phyloP scores from a whole-genome alignment of 139 green algal genomes.

The Pycnococcus provasolii region DNA sequence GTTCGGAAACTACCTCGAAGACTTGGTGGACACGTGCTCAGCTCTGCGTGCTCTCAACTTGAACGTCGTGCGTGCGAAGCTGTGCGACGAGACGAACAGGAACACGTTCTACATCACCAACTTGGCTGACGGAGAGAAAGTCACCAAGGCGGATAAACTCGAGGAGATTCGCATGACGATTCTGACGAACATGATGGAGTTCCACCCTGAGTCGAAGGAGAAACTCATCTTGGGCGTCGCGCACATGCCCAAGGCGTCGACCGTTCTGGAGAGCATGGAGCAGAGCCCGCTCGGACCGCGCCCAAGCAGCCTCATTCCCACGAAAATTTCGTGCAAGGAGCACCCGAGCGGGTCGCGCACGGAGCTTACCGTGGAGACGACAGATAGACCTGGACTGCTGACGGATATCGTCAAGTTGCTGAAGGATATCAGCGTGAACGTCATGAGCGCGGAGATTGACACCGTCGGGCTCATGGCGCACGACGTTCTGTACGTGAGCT shows the following conservation, averaged over 20 bases:
- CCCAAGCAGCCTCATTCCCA: conserved; percentile 25
- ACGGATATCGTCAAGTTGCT: conserved; percentile 62
- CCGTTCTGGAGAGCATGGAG: conserved; percentile 41
- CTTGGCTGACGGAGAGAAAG: conserved; percentile 63
- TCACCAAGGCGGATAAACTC: conserved; percentile 60
- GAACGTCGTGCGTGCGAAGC: background rate
- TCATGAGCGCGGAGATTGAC: conserved; percentile 78
- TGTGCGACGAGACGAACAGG: background rate
- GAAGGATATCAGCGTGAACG: conserved; percentile 89
- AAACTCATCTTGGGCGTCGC: conserved; percentile 3
- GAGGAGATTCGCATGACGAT: conserved; percentile 88
- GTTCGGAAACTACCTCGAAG: conserved; percentile 62
- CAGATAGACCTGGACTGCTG: conserved; percentile 55
- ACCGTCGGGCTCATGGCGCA: conserved; percentile 48
- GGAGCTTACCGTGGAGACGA: conserved; percentile 48
- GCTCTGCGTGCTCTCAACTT: background rate
- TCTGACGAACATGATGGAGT: conserved; percentile 66
- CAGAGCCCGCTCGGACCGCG: conserved; percentile 44
- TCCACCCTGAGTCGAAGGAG: conserved; percentile 59
- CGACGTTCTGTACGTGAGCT: conserved; percentile 82
- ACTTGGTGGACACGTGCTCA: conserved; percentile 67
- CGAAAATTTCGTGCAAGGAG: conserved; percentile 20
- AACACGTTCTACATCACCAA: background rate
- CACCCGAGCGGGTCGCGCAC: conserved; percentile 25
- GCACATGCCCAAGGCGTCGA: conserved; percentile 24